Conservation (phyloP, 2,329 filamentous ascomycete species). For the Didymella glomerata region DNA sequence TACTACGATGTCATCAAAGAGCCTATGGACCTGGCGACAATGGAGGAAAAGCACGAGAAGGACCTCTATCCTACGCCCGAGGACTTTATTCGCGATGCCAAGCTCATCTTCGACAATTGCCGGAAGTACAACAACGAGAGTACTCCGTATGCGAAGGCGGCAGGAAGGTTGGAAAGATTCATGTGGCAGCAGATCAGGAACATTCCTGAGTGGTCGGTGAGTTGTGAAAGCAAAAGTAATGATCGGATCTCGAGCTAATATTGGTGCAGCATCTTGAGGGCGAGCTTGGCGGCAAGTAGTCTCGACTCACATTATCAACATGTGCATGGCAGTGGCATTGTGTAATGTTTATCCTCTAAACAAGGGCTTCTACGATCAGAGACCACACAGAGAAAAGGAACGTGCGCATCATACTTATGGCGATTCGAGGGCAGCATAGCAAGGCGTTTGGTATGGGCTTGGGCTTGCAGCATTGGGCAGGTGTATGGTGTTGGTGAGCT, state of each 20-base stretch:
- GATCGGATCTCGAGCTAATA: constrained; percentile 8
- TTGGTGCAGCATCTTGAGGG: constrained; percentile 40
- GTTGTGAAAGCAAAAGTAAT: constrained; percentile 18
- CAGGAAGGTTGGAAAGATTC: constrained; percentile 90
- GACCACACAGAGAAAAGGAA: not conserved
- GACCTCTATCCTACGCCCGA: constrained; percentile 91
- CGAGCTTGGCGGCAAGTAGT: constrained; percentile 42
- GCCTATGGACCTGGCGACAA: constrained; percentile 94
- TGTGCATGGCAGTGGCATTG: not conserved
- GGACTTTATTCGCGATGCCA: constrained; percentile 89
- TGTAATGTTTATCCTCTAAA: not conserved
- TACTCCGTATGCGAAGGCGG: constrained; percentile 93
- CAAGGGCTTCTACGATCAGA: not conserved
- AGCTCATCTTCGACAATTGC: constrained; percentile 93
- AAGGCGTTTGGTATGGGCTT: constrained; percentile 12
- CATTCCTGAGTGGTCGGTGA: constrained; percentile 81
- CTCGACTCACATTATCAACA: not conserved
- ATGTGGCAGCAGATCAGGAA: constrained; percentile 95
- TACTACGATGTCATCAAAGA: constrained; percentile 99
- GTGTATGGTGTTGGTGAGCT: constrained; percentile 21
- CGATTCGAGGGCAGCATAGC: constrained; percentile 11
- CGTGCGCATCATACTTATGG: not conserved
- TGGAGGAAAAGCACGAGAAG: constrained; percentile 94
- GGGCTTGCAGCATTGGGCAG: constrained; percentile 27
- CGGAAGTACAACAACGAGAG: constrained; percentile 95